Base-by-base conservation (phyloP, 2,329 filamentous ascomycete genomes). In the Colletotrichum navitas region DNA sequence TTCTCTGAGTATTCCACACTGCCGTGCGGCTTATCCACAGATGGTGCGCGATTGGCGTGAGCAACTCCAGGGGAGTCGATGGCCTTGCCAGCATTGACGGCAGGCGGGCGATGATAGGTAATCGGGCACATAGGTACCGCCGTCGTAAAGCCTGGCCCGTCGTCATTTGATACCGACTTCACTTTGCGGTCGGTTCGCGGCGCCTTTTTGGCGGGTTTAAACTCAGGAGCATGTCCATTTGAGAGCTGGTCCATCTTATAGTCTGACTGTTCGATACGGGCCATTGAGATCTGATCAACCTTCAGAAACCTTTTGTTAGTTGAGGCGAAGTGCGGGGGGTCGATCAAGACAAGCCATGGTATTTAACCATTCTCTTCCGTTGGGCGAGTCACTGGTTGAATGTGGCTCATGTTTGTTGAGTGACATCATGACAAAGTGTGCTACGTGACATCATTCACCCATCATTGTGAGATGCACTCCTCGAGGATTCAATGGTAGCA, bases 41-140 rank as follows among this genome's bases (percentile, higher is more conserved):
- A 71, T 5, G 68, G 63, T 2, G 68, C 68, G 14, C 5, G n/a
- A 11, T 71, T 71, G 3, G 68, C 68, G 34, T 67, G 68, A 1
- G 68, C 56, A 6, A 71, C 68, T 3, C 68, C 68, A 1, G 68
- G 32, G 2, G 63, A 66, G 11, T 71, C 43, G 8, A 71, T 56
- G 5, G 26, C 43, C 34, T 51, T 62, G 32, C 55, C 63, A 1
- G 63, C 68, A 5, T 45, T 61, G 6, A 51, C 6, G 8, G 68
- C 63, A 5, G 63, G 68, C 16, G 51, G 49, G 2, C 68, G 63
- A 2, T 34, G 56, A 32, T 67, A 71, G 10, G 68, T 71, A 16
- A 66, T 51, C 5, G 49, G 58, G 21, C 63, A 67, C 2, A 51
- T 67, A 0, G 49, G 51, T 2, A 71, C 68, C 18, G 63, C 68